Percentiles rank a stretch among this genome's conserved stretches.
Evolutionary conservation across 2,329 filamentous ascomycete species (phyloP).

Genomic region (Rhinocladiella mackenziei): DNA sequence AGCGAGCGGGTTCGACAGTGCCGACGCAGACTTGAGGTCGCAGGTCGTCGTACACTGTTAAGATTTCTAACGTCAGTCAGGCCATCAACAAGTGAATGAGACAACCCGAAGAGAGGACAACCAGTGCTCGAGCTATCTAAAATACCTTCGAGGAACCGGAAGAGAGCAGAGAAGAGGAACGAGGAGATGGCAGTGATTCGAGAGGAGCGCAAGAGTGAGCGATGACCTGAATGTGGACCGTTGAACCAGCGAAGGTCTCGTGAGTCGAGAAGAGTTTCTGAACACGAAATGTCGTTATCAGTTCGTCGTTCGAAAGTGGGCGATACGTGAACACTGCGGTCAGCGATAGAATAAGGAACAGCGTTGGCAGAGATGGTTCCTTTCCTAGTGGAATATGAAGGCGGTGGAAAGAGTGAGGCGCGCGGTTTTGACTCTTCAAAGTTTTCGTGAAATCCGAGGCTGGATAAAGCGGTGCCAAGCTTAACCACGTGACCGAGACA

Average conservation of each 20-base stretch:
- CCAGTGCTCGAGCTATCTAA: slow-evolving; percentile 19
- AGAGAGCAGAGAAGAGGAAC: slow-evolving; percentile 17
- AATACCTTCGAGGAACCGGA: slow-evolving; percentile 18
- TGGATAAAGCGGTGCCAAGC: no score
- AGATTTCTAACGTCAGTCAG: slow-evolving; percentile 27
- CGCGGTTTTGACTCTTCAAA: slow-evolving; percentile 4
- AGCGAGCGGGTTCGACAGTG: slow-evolving; percentile 18
- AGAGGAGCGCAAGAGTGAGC: slow-evolving; percentile 25
- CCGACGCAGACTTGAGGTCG: slow-evolving; percentile 23
- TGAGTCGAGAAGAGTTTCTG: slow-evolving; percentile 35
- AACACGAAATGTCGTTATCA: slow-evolving; percentile 40
- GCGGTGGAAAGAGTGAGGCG: slow-evolving; percentile 8
- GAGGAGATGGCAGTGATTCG: slow-evolving; percentile 21
- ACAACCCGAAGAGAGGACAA: slow-evolving; percentile 26
- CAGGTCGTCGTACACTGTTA: slow-evolving; percentile 25
- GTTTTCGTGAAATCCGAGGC: not conserved
- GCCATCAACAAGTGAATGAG: slow-evolving; percentile 29
- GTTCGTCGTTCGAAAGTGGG: slow-evolving; percentile 34
- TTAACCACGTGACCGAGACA: no score
- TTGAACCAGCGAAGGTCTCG: slow-evolving; percentile 63
- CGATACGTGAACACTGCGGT: slow-evolving; percentile 26
- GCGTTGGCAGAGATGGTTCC: slow-evolving; percentile 13
- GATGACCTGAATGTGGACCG: slow-evolving; percentile 33
- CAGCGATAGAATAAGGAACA: not conserved
- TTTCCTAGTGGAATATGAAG: no score